A percentile compares a stretch with the other conserved stretches of the same genome.
These are phyloP conservation scores for Colletotrichum spaethianum DNA, from an alignment of 2,329 filamentous ascomycete genomes.

Conservation along the genomic window DNA sequence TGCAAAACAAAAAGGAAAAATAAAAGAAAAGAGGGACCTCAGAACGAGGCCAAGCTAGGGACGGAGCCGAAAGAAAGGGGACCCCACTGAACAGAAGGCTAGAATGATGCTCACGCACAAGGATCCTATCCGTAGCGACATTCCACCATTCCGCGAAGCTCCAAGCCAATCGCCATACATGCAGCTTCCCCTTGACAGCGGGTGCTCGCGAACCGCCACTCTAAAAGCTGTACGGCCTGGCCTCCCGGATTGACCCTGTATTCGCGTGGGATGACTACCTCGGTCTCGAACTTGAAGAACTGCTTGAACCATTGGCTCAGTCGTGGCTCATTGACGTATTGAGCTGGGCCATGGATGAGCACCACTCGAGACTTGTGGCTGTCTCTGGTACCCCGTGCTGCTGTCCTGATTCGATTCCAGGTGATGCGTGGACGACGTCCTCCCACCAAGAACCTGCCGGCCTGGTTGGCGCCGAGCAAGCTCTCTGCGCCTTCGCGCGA, in stretches of 20 bases:
- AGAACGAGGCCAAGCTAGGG: not conserved
- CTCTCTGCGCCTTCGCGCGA: slow-evolving; percentile 8
- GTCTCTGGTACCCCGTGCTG: not conserved
- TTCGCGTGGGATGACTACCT: not conserved
- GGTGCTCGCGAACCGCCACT: slow-evolving; percentile 31
- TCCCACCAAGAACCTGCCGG: not conserved
- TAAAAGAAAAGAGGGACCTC: too few relatives aligned
- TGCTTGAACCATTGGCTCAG: not conserved
- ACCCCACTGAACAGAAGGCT: not conserved
- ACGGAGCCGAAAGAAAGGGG: not conserved
- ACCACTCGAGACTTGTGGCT: slow-evolving; percentile 4
- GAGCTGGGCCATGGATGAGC: not conserved
- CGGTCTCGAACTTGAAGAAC: slow-evolving; percentile 9
- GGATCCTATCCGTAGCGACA: slow-evolving; percentile 8
- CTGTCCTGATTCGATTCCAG: slow-evolving; percentile 24
- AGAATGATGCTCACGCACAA: not conserved
- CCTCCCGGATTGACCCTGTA: not conserved
- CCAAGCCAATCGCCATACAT: not conserved
- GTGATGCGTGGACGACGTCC: slow-evolving; percentile 2
- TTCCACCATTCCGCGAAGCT: not conserved
- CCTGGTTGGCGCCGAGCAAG: not conserved
- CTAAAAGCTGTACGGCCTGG: not conserved
- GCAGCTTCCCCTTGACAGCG: slow-evolving; percentile 4
- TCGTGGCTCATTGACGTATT: not conserved
- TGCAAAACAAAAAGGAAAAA: not conserved